Percentiles rank a stretch among this genome's conserved stretches.
These are phyloP conservation scores for Caryopteris hybrid DNA, from an alignment of 305 asterid genomes.

Conservation along the genomic window DNA sequence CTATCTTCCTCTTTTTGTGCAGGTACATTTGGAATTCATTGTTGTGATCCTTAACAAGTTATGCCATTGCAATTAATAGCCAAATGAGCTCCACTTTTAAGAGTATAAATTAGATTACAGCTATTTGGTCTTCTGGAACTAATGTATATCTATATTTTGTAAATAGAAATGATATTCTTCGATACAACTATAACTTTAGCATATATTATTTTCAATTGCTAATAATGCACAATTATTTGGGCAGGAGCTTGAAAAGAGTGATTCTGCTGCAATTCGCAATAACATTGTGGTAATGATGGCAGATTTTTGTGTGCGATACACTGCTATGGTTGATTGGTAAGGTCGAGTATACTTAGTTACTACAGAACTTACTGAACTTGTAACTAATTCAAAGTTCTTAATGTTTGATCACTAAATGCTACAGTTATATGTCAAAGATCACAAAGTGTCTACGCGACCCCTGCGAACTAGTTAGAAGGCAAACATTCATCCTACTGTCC, in stretches of 20 bases:
- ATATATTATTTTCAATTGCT: background rate
- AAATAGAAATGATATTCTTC: background rate
- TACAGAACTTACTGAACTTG: background rate
- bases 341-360: constrained; percentile 13
- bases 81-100: no score
- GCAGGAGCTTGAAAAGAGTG: constrained; percentile 92
- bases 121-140: no score
- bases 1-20: constrained; percentile 91
- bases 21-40: constrained; percentile 47
- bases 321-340: constrained; percentile 96
- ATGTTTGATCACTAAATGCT: background rate
- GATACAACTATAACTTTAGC: no score
- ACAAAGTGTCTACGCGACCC: constrained; percentile 89
- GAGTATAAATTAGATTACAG: no score
- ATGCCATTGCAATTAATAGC: background rate
- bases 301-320: constrained; percentile 92
- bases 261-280: constrained; percentile 78
- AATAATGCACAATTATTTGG: background rate
- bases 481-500: constrained; percentile 79
- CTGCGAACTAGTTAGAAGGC: constrained; percentile 88
- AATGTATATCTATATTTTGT: no score
- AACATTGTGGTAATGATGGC: constrained; percentile 87
- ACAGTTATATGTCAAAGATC: constrained; percentile 84
- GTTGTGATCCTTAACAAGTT: background rate
- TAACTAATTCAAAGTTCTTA: constrained; percentile 13